Evolutionary conservation across 192 early-diverging fungal species (phyloP).

Genomic region (Anaeromyces robustus): DNA sequence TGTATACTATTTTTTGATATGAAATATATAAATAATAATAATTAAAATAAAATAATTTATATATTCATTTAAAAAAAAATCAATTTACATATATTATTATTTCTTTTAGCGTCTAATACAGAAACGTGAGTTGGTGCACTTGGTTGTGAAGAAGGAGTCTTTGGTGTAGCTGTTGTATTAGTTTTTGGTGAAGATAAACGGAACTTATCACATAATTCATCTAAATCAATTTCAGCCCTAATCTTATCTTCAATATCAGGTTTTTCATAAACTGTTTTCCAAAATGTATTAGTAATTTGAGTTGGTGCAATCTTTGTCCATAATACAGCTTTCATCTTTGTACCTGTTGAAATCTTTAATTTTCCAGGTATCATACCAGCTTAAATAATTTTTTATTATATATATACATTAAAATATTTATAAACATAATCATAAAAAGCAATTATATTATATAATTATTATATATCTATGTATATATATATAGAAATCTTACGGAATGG

Average conservation of each 20-base stretch:
- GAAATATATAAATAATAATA: constrained; percentile 2
- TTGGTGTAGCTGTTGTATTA: constrained; percentile 9
- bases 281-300: constrained; percentile 7
- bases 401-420: no score
- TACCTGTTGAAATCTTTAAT: constrained; percentile 7
- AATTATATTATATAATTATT: no score
- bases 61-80: not conserved
- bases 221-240: constrained; percentile 12
- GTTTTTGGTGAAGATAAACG: constrained; percentile 10
- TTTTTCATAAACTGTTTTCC: constrained; percentile 14
- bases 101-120: constrained; percentile 28
- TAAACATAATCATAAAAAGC: no score
- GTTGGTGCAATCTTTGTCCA: constrained; percentile 11
- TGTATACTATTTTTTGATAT: no score
- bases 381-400: not conserved
- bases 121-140: constrained; percentile 2
- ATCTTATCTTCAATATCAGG: constrained; percentile 12
- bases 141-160: not conserved
- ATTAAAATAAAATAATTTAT: not conserved
- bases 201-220: constrained; percentile 33
- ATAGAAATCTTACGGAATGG: no score
- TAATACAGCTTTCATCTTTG: constrained; percentile 7
- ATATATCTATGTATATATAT: no score
- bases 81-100: constrained; percentile 18
- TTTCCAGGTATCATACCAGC: constrained; percentile 5